phyloP scores from a whole-genome alignment of 352 stramenopile genomes.

The Plasmopara viticola region DNA sequence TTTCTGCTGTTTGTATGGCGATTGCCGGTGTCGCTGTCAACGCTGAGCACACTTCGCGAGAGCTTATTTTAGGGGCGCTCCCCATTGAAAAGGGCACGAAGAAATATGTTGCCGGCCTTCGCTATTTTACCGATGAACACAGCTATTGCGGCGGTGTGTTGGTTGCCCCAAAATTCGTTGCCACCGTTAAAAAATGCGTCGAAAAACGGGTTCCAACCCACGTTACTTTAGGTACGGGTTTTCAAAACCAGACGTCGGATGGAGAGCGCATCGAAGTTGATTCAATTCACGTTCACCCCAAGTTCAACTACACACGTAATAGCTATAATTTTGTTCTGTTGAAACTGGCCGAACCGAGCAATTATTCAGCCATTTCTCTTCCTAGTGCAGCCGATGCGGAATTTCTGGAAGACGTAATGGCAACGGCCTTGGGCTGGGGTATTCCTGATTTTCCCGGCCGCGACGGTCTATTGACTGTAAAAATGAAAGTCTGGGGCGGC shows the following conservation, averaged over 20 bases:
- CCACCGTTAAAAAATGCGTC: conserved; percentile 3
- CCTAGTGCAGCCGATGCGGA: not conserved
- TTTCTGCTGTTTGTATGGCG: too few species aligned
- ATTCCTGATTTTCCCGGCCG: not conserved
- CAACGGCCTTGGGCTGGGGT: conserved; percentile 1
- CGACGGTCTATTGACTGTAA: too few species aligned
- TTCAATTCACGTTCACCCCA: not conserved
- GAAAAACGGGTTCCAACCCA: not conserved
- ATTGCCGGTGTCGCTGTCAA: too few species aligned
- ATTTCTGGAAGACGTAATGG: not conserved
- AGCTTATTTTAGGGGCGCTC: too few species aligned
- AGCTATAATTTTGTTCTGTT: conserved; percentile 32
- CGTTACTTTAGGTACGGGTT: conserved; percentile 4
- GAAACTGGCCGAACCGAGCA: conserved; percentile 16
- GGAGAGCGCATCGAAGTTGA: conserved; percentile 10
- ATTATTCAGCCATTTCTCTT: conserved; percentile 21
- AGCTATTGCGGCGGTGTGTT: conserved; percentile 5
- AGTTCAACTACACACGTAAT: conserved; percentile 1
- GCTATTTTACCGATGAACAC: conserved; percentile 5
- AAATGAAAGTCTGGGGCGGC: too few species aligned
- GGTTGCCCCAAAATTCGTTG: conserved; percentile 6
- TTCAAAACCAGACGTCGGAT: conserved; percentile 1
- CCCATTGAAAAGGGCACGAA: too few species aligned
- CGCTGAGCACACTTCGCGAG: too few species aligned
- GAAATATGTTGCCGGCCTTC: conserved; percentile 22